Conservation (phyloP, 2,329 filamentous ascomycete genomes). For the Cladophialophora exuberans region DNA sequence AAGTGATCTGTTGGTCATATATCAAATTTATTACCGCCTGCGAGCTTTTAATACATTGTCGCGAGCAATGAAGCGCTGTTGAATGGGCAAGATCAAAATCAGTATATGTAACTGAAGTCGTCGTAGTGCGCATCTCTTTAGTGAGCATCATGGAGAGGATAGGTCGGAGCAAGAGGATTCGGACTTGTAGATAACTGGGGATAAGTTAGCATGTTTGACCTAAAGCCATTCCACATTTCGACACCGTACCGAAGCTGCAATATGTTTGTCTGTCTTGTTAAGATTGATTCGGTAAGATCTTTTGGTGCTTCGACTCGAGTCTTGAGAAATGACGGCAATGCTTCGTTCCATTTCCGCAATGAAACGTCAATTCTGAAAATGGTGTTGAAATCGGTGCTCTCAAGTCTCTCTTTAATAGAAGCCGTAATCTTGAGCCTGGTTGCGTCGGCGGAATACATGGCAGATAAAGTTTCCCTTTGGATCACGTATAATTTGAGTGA, state of each 20-base stretch:
- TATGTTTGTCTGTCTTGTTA: not conserved
- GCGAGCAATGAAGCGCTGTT: not conserved
- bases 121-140: not conserved
- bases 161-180: not conserved
- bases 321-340: not conserved
- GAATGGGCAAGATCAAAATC: not conserved
- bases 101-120: not conserved
- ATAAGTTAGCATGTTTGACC: no score
- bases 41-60: not conserved
- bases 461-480: not conserved
- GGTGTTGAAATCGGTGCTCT: not conserved
- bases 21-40: not conserved
- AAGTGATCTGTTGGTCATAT: not conserved
- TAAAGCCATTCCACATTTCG: no score
- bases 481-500: not conserved
- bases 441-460: not conserved
- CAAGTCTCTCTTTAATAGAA: not conserved
- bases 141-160: not conserved
- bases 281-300: no score
- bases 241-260: not conserved
- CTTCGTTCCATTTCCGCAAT: not conserved
- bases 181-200: not conserved
- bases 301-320: no score
- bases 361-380: not conserved
- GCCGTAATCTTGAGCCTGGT: not conserved